phyloP scores from a whole-genome alignment of 163 green algal species.

The Prototheca cutis region DNA sequence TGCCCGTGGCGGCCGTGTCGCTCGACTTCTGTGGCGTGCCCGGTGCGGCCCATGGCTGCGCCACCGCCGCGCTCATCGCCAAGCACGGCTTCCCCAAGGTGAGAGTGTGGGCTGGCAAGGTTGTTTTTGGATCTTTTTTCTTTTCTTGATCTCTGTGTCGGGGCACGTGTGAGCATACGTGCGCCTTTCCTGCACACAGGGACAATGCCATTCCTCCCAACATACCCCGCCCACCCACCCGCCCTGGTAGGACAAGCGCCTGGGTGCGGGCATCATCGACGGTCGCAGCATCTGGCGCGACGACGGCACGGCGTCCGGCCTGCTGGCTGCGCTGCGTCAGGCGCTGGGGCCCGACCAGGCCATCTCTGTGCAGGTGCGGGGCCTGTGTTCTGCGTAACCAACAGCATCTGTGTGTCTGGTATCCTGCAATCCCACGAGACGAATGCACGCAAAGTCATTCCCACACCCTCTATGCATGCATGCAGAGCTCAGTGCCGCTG shows the following conservation, averaged over 20 bases:
- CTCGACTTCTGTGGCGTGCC: conserved; percentile 50
- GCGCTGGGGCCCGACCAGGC: conserved; percentile 8
- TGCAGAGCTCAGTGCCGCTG: conserved; percentile 55
- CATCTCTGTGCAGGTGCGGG: conserved; percentile 14
- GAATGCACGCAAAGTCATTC: conserved; percentile 11
- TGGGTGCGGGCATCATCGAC: conserved; percentile 75
- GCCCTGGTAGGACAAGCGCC: conserved; percentile 49
- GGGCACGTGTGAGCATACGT: not conserved
- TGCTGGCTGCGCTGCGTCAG: conserved; percentile 38
- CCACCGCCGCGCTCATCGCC: conserved; percentile 54
- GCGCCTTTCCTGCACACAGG: not conserved
- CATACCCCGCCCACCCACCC: too few species aligned
- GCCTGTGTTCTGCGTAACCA: not conserved
- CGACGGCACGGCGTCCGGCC: conserved; percentile 22
- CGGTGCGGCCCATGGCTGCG: conserved; percentile 37
- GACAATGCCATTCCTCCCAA: too few species aligned
- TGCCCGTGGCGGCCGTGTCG: conserved; percentile 48
- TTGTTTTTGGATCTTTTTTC: not conserved
- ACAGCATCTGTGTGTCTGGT: not conserved
- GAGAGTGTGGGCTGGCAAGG: not conserved
- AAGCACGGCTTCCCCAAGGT: conserved; percentile 61
- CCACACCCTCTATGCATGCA: too few species aligned
- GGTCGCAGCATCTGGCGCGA: conserved; percentile 71
- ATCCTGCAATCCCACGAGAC: conserved; percentile 4
- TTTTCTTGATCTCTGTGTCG: not conserved